Percentiles rank a stretch among this genome's conserved stretches.
phyloP scores from a whole-genome alignment of 2,329 filamentous ascomycete genomes.

The Ceratocystis diversiconidia region DNA sequence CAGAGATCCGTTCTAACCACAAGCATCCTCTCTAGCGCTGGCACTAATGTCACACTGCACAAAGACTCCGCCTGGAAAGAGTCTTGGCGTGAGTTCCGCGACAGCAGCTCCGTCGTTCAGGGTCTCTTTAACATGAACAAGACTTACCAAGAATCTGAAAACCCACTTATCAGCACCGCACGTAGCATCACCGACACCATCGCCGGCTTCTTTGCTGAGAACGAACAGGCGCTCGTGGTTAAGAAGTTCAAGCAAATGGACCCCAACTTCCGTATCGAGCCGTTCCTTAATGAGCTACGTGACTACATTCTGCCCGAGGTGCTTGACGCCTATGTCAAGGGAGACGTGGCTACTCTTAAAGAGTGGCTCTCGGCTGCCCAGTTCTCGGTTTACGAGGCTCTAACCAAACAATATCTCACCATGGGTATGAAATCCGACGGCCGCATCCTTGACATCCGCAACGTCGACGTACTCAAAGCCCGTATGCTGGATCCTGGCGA shows the following conservation, averaged over 20 bases:
- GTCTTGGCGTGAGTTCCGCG: slow-evolving; percentile 91
- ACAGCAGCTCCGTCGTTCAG: slow-evolving; percentile 78
- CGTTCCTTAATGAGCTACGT: slow-evolving; percentile 86
- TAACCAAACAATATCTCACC: slow-evolving; percentile 90
- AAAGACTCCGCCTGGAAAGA: slow-evolving; percentile 98
- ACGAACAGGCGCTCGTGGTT: slow-evolving; percentile 93
- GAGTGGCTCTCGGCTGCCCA: slow-evolving; percentile 94
- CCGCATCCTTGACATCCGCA: slow-evolving; percentile 83
- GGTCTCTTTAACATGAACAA: slow-evolving; percentile 73
- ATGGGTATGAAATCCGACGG: slow-evolving; percentile 90
- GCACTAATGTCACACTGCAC: slow-evolving; percentile 86
- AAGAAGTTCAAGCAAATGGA: slow-evolving; percentile 97
- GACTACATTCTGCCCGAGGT: slow-evolving; percentile 98
- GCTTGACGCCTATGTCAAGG: slow-evolving; percentile 94
- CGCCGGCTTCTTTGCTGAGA: slow-evolving; percentile 93
- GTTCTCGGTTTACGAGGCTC: slow-evolving; percentile 90
- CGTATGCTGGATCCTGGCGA: slow-evolving; percentile 73
- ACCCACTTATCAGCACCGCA: slow-evolving; percentile 83
- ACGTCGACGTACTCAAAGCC: slow-evolving; percentile 75
- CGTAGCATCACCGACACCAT: slow-evolving; percentile 88
- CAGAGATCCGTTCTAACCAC: slow-evolving; percentile 19
- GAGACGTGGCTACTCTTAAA: slow-evolving; percentile 77
- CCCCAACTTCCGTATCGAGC: slow-evolving; percentile 83
- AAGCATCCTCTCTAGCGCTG: slow-evolving; percentile 48
- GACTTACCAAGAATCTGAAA: slow-evolving; percentile 91